These are phyloP conservation scores for Drechslera avenae DNA, from an alignment of 2,329 filamentous ascomycete species.

Conservation along the genomic window DNA sequence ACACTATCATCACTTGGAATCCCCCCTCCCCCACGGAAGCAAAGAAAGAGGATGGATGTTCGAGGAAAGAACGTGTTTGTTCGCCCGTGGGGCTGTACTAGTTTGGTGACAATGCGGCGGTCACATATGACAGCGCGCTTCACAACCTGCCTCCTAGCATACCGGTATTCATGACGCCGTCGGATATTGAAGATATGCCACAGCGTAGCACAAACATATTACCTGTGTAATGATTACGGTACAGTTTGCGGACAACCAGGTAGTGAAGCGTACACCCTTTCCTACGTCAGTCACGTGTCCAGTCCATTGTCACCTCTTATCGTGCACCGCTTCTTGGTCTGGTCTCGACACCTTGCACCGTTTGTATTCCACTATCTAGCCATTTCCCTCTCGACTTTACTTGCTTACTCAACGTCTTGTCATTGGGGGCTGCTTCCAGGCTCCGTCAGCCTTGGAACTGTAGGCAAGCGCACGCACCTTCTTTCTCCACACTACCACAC, in stretches of 20 bases:
- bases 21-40: no score
- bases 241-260: constrained; percentile 10
- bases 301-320: no score
- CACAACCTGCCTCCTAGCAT: constrained; percentile 63
- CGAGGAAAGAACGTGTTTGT: background rate
- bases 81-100: background rate
- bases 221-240: constrained; percentile 2
- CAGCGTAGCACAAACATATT: constrained; percentile 21
- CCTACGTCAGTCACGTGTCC: background rate
- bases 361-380: background rate
- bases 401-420: constrained; percentile 4
- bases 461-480: constrained; percentile 19
- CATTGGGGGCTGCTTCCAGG: constrained; percentile 6
- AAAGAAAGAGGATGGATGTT: constrained; percentile 12
- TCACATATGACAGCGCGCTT: constrained; percentile 45
- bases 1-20: no score
- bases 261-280: constrained; percentile 5
- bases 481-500: constrained; percentile 8
- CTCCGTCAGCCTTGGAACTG: constrained; percentile 2
- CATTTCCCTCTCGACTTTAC: background rate
- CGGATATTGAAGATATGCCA: constrained; percentile 42
- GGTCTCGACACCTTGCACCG: background rate
- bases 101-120: background rate
- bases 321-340: no score
- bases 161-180: constrained; percentile 67